A percentile compares a stretch with the other conserved stretches of the same genome.
These are phyloP conservation scores for Cryphonectria parasitica DNA, from an alignment of 2,329 filamentous ascomycete species.

Conservation along the genomic window DNA sequence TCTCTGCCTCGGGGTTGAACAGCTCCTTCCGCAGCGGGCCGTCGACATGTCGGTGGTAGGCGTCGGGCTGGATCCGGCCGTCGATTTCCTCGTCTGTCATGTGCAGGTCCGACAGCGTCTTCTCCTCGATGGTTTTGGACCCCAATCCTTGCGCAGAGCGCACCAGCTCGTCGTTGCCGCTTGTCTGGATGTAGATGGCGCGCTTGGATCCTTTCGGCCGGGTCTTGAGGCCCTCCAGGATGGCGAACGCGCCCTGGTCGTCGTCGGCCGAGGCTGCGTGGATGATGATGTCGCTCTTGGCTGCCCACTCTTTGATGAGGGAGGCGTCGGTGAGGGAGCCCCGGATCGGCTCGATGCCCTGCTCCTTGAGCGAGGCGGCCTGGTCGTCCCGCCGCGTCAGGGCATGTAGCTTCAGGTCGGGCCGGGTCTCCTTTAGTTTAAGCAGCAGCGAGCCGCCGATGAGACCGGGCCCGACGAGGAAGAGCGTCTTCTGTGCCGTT, in stretches of 20 bases:
- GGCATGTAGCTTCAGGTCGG: slow-evolving; percentile 26
- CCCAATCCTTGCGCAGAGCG: slow-evolving; percentile 18
- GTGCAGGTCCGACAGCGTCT: slow-evolving; percentile 26
- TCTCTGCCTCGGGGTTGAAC: slow-evolving; percentile 22
- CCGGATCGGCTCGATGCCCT: slow-evolving; percentile 25
- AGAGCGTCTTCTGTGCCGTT: slow-evolving; percentile 25
- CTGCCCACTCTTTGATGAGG: slow-evolving; percentile 25
- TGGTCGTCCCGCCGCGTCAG: slow-evolving; percentile 28
- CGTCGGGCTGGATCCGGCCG: slow-evolving; percentile 22
- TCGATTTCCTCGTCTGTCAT: slow-evolving; percentile 26
- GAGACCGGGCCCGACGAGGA: slow-evolving; percentile 26
- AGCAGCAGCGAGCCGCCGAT: slow-evolving; percentile 27
- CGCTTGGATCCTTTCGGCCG: slow-evolving; percentile 21
- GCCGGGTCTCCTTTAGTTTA: slow-evolving; percentile 23
- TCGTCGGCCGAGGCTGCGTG: slow-evolving; percentile 28
- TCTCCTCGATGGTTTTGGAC: slow-evolving; percentile 13
- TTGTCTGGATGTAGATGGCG: slow-evolving; percentile 30
- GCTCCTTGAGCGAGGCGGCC: slow-evolving; percentile 21
- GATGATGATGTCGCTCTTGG: slow-evolving; percentile 28
- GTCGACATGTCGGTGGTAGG: slow-evolving; percentile 28
- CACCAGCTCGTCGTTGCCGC: slow-evolving; percentile 29
- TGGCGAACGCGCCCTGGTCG: slow-evolving; percentile 21
- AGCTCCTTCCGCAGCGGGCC: slow-evolving; percentile 23
- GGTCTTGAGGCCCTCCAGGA: slow-evolving; percentile 25
- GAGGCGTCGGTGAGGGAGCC: slow-evolving; percentile 19